Percentiles rank a stretch among this genome's conserved stretches.
phyloP scores from a whole-genome alignment of 108 stramenopile species.

The Nitzschia putrida region DNA sequence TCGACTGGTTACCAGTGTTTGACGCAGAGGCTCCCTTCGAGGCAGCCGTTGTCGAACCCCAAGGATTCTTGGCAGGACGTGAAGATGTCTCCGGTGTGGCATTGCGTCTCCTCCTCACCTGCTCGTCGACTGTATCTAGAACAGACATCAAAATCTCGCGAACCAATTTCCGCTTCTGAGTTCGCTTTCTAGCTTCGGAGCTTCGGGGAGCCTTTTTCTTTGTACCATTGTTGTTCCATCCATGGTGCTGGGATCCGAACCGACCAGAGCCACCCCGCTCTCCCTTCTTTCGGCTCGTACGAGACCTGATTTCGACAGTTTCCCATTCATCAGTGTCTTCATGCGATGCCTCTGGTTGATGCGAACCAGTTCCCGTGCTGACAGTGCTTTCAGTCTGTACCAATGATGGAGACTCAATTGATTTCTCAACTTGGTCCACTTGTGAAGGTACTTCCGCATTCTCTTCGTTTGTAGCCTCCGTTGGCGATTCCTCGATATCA shows the following conservation, averaged over 20 bases:
- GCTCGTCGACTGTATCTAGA: constrained; percentile 60
- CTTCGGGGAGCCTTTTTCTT: constrained; percentile 44
- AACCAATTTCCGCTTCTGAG: constrained; percentile 43
- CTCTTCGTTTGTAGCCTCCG: neutral
- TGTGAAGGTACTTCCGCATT: no score
- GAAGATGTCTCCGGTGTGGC: neutral
- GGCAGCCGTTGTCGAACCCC: neutral
- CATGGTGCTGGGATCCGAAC: constrained; percentile 22
- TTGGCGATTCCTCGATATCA: neutral
- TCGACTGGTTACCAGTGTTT: neutral
- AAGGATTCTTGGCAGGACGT: constrained; percentile 9
- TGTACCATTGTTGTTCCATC: constrained; percentile 26
- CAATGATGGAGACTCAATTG: neutral
- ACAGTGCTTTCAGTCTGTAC: neutral
- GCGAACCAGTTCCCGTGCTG: neutral
- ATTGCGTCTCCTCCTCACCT: constrained; percentile 40
- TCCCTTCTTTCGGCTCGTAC: constrained; percentile 45
- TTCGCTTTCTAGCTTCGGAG: constrained; percentile 27
- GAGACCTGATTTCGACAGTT: constrained; percentile 60
- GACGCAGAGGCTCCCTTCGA: neutral
- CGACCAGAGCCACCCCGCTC: constrained; percentile 19
- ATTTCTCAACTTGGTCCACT: neutral
- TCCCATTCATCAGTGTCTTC: constrained; percentile 62
- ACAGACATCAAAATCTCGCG: constrained; percentile 62
- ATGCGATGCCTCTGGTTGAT: no score